phyloP scores from a whole-genome alignment of 1,284 basidiomycete species.

The Neonothopanus nambi region DNA sequence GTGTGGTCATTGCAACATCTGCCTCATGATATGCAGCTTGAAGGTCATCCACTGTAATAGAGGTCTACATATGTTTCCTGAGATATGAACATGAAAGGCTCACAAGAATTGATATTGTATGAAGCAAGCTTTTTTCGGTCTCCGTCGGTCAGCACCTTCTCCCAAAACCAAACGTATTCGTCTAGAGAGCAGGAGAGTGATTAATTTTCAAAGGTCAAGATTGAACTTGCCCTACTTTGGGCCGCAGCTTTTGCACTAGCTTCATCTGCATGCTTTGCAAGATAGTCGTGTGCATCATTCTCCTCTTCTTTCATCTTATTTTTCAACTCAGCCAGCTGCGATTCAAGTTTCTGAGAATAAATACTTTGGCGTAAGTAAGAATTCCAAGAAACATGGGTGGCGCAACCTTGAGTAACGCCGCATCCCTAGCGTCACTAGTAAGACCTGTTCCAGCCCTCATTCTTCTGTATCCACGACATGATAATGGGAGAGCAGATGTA shows the following conservation, averaged over 20 bases:
- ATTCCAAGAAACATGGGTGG: background rate
- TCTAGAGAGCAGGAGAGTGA: slow-evolving; percentile 20
- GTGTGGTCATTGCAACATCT: slow-evolving; percentile 26
- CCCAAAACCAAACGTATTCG: slow-evolving; percentile 33
- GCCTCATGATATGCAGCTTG: slow-evolving; percentile 29
- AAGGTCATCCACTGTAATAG: slow-evolving; percentile 31
- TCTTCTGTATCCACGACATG: slow-evolving; percentile 8
- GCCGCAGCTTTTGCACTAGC: slow-evolving; percentile 10
- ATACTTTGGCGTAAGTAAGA: background rate
- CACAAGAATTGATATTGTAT: slow-evolving; percentile 31
- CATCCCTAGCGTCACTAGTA: slow-evolving; percentile 11
- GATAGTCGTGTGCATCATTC: slow-evolving; percentile 21
- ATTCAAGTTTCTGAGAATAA: slow-evolving; percentile 30
- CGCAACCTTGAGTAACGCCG: slow-evolving; percentile 3
- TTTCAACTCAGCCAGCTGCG: slow-evolving; percentile 27
- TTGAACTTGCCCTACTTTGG: background rate
- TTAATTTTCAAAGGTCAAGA: background rate
- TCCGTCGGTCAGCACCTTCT: slow-evolving; percentile 28
- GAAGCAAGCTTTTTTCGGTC: slow-evolving; percentile 30
- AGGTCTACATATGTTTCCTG: background rate
- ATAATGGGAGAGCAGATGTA: too few relatives aligned
- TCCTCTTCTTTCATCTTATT: slow-evolving; percentile 28
- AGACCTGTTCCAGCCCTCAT: slow-evolving; percentile 4
- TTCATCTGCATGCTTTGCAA: slow-evolving; percentile 21
- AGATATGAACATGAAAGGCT: slow-evolving; percentile 12